Conservation (phyloP, 208 protist genomes). For the Trichomonas tenax region DNA sequence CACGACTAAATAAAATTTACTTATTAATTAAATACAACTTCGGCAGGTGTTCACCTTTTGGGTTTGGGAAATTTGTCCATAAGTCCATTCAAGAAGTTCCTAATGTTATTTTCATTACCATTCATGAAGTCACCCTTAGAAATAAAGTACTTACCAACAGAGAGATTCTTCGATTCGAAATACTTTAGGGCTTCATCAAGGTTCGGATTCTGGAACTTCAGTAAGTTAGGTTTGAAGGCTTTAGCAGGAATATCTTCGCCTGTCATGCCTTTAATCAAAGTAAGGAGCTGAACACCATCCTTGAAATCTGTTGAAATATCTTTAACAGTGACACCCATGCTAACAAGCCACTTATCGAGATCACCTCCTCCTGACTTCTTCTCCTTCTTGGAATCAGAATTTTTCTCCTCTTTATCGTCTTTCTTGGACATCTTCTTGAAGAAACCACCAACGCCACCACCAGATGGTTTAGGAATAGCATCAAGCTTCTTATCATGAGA, state of each 20-base stretch:
- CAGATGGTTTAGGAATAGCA: background rate
- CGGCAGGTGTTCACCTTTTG: background rate
- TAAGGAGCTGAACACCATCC: background rate
- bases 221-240: background rate
- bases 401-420: background rate
- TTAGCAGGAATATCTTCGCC: background rate
- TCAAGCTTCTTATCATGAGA: background rate
- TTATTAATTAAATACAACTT: too few relatives aligned
- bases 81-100: background rate
- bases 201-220: background rate
- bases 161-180: background rate
- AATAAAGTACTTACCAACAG: background rate
- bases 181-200: background rate
- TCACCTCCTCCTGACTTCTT: background rate
- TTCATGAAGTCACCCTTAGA: background rate
- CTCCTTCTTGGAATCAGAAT: background rate
- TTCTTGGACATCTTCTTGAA: background rate
- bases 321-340: background rate
- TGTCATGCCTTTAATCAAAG: background rate
- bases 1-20: too few relatives aligned
- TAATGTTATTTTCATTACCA: background rate
- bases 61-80: background rate
- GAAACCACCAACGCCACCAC: background rate
- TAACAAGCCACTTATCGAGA: background rate
- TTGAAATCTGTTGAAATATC: background rate